Evolutionary conservation across 371 early-diverging fungal species (phyloP), one percentile per base, ranked within the genome.

Genomic region (Zychaea mexicana): DNA sequence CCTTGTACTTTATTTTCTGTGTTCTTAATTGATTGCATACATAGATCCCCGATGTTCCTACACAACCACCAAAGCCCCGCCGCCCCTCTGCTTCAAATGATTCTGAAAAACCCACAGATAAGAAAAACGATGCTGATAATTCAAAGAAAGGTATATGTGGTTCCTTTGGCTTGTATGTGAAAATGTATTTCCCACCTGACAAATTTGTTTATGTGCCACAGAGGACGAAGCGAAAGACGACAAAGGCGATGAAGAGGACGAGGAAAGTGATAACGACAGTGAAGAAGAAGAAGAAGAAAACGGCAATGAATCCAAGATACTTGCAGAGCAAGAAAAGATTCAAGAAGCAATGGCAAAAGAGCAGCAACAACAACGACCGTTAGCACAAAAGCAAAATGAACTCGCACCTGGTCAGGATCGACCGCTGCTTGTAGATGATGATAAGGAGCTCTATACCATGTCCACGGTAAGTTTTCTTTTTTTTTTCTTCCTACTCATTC

Each of bases 371-470:
- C 56, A 72, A 46, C 15, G 61, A 26, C 69, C 77, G 15, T 64
- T 71, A 12, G 61, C 65, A 19, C 72, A 66, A 64, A 72, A 73
- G 47, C 65, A 67, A 53, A 71, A 64, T 24, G 72, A 68, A 31
- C 52, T 65, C 7, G 39, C 49, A 28, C 36, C 58, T 7, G 31
- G 58, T 17, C 63, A 61, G 7, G 72, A 70, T 54, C 70, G 69
- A 2, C 80, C 81, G 2, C 67, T 83, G 2, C 63, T 79, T 24
- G 77, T 76, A 13, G 85, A 85, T 52, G 76, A 85, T 30, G 88
- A 86, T 60, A 65, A 71, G 28, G 90, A 88, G 32, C 53, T 90
- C 32, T 69, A 67, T 26, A 78, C 76, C 22, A 76, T 84, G 62
- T 69, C 82, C 26, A 67, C 81, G 66, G 87, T 85, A 66, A 55